A percentile compares a stretch with the other conserved stretches of the same genome.
phyloP scores from a whole-genome alignment of 805 yeast genomes.

The Huiozyma naganishii region DNA sequence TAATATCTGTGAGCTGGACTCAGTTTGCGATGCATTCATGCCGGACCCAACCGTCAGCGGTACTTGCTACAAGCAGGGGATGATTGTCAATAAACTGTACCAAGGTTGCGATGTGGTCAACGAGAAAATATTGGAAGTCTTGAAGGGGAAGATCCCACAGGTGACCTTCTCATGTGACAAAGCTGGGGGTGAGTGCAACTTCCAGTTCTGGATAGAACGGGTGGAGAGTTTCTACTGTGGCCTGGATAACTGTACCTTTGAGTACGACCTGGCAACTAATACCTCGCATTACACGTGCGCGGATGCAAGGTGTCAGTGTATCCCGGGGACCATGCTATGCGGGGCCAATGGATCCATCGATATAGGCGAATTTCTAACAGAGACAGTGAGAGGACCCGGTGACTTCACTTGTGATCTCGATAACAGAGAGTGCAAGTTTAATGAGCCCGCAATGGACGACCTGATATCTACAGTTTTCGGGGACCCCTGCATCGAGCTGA shows the following conservation, averaged over 20 bases:
- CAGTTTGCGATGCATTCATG: slow-evolving; percentile 74
- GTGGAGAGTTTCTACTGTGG: slow-evolving; percentile 87
- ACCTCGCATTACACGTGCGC: slow-evolving; percentile 71
- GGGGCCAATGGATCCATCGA: slow-evolving; percentile 92
- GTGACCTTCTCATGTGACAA: slow-evolving; percentile 84
- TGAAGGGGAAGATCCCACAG: slow-evolving; percentile 76
- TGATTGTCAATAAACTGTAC: slow-evolving; percentile 65
- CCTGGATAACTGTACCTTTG: slow-evolving; percentile 58
- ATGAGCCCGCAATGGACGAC: slow-evolving; percentile 95
- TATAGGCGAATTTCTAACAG: slow-evolving; percentile 82
- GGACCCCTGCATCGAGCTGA: slow-evolving; percentile 77
- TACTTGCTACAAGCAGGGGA: slow-evolving; percentile 80
- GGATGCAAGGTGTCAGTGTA: slow-evolving; percentile 72
- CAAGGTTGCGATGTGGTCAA: slow-evolving; percentile 95
- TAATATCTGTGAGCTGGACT: slow-evolving; percentile 66
- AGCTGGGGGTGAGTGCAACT: slow-evolving; percentile 56
- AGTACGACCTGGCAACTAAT: slow-evolving; percentile 51
- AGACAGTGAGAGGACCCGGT: slow-evolving; percentile 89
- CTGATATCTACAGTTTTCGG: slow-evolving; percentile 86
- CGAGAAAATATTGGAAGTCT: slow-evolving; percentile 67
- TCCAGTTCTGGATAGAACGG: slow-evolving; percentile 94
- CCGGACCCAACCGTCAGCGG: slow-evolving; percentile 73
- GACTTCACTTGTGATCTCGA: slow-evolving; percentile 71
- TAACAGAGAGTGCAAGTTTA: slow-evolving; percentile 57
- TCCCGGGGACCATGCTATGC: slow-evolving; percentile 88